Evolutionary conservation across 2,329 filamentous ascomycete species (phyloP), one percentile per base, ranked within the genome.

Genomic region (Arthroderma uncinatum): DNA sequence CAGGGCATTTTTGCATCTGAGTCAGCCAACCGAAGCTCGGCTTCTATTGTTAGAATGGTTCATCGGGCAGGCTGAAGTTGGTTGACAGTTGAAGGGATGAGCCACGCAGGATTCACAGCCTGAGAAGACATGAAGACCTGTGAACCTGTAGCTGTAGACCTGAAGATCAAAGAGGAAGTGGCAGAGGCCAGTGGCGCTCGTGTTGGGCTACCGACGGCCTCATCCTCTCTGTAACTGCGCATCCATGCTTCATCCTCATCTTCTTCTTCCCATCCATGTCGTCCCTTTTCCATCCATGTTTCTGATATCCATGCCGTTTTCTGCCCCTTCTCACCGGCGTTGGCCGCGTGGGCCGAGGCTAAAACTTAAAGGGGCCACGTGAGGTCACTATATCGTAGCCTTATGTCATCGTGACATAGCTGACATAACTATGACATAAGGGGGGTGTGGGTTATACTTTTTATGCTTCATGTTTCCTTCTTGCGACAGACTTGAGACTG

Each of bases 301-400:
- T 30, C 25, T n/a, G 8, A 28, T 12, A 28, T 48, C 44, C 44
- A 48, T 48, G 44, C 21, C 44, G 44, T 30, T 30, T 25, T 48
- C 44, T 48, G 21, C 25, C 21, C 19, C 25, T 48, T 48, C 44
- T 48, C 44, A 48, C 44, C 44, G 44, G 44, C 44, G 44, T 28
- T 48, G 44, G 44, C 44, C 44, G 44, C 44, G 44, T 48, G 44
- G 44, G 44, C 44, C 44, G 44, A 48, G 44, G 44, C 44, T 48
- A 12, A 48, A 30, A 42, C 12, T 30, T 48, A 48, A 21, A 48
- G 5, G 21, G 44, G 44, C 28, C 44, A 48, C 44, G 7, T 48
- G 44, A n/a, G n/a, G n/a, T n/a, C n/a, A n/a, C n/a, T n/a, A n/a
- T n/a, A n/a, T n/a, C n/a, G n/a, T n/a, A n/a, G n/a, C n/a, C n/a